Evolutionary conservation across 768 basidiomycete genomes (phyloP).

Genomic region (Kwoniella dendrophila): DNA sequence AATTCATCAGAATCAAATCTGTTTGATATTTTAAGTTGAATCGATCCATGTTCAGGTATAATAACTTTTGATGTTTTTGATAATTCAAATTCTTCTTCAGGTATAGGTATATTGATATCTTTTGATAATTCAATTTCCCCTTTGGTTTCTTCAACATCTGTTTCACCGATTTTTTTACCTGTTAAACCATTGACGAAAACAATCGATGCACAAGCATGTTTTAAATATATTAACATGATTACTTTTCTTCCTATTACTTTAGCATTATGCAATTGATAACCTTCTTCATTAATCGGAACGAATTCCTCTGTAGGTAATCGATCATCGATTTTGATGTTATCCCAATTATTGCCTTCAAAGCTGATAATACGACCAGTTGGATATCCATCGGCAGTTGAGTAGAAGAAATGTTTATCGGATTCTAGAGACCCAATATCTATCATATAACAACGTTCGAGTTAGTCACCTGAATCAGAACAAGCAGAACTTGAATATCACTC

Average conservation of each 20-base stretch:
- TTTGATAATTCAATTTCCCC: conserved; percentile 8
- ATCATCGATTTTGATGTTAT: not conserved
- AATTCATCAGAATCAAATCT: conserved; percentile 17
- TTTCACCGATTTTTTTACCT: conserved; percentile 10
- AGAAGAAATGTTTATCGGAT: conserved; percentile 19
- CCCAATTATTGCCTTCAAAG: conserved; percentile 7
- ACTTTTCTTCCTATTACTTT: conserved; percentile 14
- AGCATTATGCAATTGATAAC: conserved; percentile 13
- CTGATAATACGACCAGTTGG: conserved; percentile 18
- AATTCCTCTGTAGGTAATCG: conserved; percentile 13
- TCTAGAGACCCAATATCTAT: conserved; percentile 21
- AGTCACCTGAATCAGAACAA: too few species aligned
- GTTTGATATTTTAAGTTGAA: conserved; percentile 10
- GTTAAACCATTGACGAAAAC: conserved; percentile 19
- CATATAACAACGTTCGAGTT: not conserved
- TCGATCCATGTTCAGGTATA: conserved; percentile 24
- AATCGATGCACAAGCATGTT: conserved; percentile 24
- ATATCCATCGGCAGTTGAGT: conserved; percentile 18
- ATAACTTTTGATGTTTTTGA: conserved; percentile 2
- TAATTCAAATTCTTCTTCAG: conserved; percentile 16
- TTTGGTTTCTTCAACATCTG: conserved; percentile 15
- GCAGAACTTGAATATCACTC: not conserved
- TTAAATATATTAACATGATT: conserved; percentile 21
- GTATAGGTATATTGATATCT: conserved; percentile 13
- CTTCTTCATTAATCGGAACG: conserved; percentile 12